Conservation (phyloP, 495 filamentous ascomycete species). For the Penicillium pulvis region DNA sequence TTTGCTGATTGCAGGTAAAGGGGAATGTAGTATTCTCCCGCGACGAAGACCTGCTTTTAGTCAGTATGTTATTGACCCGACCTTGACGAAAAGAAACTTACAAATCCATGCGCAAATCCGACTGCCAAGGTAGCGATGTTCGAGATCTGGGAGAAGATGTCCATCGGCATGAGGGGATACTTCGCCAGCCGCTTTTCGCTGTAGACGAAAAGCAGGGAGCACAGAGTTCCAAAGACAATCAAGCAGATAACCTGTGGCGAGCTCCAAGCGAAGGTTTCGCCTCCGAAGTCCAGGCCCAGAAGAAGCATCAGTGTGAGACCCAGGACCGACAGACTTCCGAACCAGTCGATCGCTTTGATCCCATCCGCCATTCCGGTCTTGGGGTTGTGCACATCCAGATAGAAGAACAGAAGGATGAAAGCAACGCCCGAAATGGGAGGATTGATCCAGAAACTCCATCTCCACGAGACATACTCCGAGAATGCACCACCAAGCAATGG, state of each 20-base stretch:
- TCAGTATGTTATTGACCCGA: neutral
- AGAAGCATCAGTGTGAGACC: conserved; percentile 76
- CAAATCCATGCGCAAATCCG: conserved; percentile 56
- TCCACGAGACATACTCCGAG: conserved; percentile 62
- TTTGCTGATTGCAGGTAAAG: conserved; percentile 59
- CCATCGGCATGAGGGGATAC: conserved; percentile 76
- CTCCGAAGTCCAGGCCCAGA: conserved; percentile 76
- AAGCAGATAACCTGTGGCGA: conserved; percentile 76
- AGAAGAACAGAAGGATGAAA: conserved; percentile 58
- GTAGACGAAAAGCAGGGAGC: conserved; percentile 63
- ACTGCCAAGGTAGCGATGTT: conserved; percentile 60
- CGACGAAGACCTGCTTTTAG: conserved; percentile 46
- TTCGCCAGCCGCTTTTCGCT: conserved; percentile 72
- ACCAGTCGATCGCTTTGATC: conserved; percentile 76
- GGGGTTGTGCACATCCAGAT: conserved; percentile 63
- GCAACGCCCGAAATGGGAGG: conserved; percentile 60
- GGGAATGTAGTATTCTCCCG: conserved; percentile 59
- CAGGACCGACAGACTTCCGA: conserved; percentile 68
- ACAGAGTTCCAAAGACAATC: conserved; percentile 69
- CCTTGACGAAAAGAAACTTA: conserved; percentile 27
- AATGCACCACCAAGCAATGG: conserved; percentile 72
- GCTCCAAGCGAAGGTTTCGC: conserved; percentile 69
- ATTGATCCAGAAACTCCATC: conserved; percentile 76
- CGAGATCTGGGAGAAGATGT: conserved; percentile 59
- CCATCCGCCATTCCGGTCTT: conserved; percentile 59